phyloP scores from a whole-genome alignment of 768 basidiomycete species.

The Pholiota conissans region DNA sequence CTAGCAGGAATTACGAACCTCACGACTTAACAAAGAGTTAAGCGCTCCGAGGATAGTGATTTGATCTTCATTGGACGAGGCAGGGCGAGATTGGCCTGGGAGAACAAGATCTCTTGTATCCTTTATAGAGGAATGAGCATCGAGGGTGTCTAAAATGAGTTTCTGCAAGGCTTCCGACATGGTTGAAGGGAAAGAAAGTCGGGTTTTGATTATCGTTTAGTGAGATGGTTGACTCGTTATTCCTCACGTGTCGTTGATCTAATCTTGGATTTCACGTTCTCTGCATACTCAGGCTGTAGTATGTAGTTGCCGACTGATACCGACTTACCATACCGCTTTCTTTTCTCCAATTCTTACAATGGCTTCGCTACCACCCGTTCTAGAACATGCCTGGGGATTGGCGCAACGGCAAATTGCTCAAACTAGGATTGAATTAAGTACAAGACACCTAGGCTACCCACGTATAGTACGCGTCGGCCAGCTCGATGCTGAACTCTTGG shows the following conservation, averaged over 20 bases:
- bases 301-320: neutral
- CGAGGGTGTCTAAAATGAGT: conserved; percentile 73
- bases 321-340: neutral
- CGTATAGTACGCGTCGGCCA: conserved; percentile 84
- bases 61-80: conserved; percentile 75
- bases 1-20: conserved; percentile 49
- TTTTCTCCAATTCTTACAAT: conserved; percentile 1
- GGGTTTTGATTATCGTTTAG: conserved; percentile 11
- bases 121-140: conserved; percentile 50
- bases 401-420: conserved; percentile 55
- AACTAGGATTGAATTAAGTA: conserved; percentile 41
- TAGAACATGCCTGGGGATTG: conserved; percentile 66
- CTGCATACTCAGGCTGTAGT: too few species aligned
- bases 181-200: neutral
- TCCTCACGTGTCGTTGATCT: conserved; percentile 21
- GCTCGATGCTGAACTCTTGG: conserved; percentile 88
- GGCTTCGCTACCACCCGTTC: conserved; percentile 23
- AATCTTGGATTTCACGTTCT: conserved; percentile 19
- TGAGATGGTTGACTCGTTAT: conserved; percentile 13
- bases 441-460: conserved; percentile 27
- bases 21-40: conserved; percentile 85
- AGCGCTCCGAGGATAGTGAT: conserved; percentile 84
- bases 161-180: conserved; percentile 85
- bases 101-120: conserved; percentile 72
- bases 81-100: conserved; percentile 59